Base-by-base conservation (phyloP, 805 yeast genomes). In the Cyberlindnera bimundalis region DNA sequence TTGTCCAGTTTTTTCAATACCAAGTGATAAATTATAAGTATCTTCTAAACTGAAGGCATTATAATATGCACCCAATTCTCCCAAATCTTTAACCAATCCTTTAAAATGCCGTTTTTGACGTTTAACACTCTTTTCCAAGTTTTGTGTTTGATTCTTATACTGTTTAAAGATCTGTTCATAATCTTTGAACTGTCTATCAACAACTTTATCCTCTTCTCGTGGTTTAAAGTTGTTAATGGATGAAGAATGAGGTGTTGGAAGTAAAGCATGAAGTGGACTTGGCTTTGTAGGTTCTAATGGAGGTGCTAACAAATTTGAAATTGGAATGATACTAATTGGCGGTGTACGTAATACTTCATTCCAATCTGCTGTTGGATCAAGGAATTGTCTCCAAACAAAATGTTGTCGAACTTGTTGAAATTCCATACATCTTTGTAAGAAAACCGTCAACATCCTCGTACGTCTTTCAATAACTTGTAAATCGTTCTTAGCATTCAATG, bases 281-380 rank as follows among this genome's bases (percentile, higher is more conserved):
- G 81, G 76, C 47, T 73, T 55, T 19, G 73, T 60, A 4, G 89
- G 84, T 40, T 75, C 68, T 23, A 75, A 55, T 1, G 89, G 87
- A 4, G 87, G 83, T 4, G 78, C 78, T 48, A 75, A 62, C 37
- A 84, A 52, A 48, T 74, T 64, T 58, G 76, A 59, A 50, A 68
- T 55, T 33, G 88, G 78, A 39, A 84, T 60, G 11, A 67, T 62
- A 4, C 73, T 64, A 14, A 81, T 68, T 3, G 79, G 82, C 12
- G 82, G 79, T 3, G 76, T 59, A 33, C 63, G 65, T 36, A 82
- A 54, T 3, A 78, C 95, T 55, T 90, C 96, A 18, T 74, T 69
- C 91, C 96, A 93, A 50, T 77, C 75, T 11, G 86, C 78, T 45
- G 83, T 83, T 6, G 98, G 96, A 56, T 89, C 93, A 42, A 93